A percentile compares a stretch with the other conserved stretches of the same genome.
Evolutionary conservation across 2,329 filamentous ascomycete species (phyloP).

Genomic region (Clarireedia hainanense): DNA sequence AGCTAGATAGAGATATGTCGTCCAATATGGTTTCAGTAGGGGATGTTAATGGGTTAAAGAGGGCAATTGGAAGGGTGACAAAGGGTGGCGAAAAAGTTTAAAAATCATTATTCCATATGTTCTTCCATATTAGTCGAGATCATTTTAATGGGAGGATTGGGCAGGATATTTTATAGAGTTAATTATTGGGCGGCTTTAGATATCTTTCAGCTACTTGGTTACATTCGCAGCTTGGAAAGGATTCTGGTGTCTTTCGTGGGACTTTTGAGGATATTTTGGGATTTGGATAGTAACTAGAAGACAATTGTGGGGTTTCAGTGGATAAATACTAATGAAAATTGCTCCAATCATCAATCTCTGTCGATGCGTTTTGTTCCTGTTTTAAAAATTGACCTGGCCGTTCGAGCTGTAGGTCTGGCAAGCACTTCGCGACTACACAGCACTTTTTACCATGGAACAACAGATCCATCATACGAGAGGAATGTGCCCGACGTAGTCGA

Average conservation of each 20-base stretch:
- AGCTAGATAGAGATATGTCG: neutral
- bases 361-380: neutral
- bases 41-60: neutral
- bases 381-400: neutral
- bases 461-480: constrained; percentile 17
- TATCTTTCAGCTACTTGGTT: neutral
- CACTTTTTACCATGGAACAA: constrained; percentile 16
- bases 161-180: neutral
- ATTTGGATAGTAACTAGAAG: neutral
- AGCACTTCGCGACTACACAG: neutral
- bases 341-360: too few relatives aligned
- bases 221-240: too few relatives aligned
- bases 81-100: neutral
- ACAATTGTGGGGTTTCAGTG: neutral
- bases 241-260: neutral
- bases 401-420: neutral
- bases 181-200: neutral
- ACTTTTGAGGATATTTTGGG: neutral
- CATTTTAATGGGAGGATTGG: too few relatives aligned
- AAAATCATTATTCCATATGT: neutral
- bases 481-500: constrained; percentile 23
- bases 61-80: neutral
- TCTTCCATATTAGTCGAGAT: neutral
- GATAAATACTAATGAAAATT: neutral
- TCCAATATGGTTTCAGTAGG: neutral